Percentiles rank a stretch among this genome's conserved stretches.
Conservation (phyloP, 192 early-diverging fungal species). For the Coemansia sp. region DNA sequence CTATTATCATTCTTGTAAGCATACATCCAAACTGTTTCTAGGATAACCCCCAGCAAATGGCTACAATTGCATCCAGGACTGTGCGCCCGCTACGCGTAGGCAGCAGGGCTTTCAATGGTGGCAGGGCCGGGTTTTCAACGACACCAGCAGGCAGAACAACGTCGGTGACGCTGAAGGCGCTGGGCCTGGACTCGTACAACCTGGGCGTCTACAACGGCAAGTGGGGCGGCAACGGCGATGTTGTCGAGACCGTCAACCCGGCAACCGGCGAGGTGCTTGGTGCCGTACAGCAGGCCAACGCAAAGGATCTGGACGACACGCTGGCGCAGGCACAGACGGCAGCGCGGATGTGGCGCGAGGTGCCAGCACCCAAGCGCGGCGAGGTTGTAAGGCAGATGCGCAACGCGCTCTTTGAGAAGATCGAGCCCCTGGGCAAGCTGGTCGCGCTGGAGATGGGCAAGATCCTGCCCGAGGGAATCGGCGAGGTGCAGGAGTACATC, state of each 20-base stretch:
- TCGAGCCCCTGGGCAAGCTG: slow-evolving; percentile 79
- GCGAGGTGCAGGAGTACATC: slow-evolving; percentile 97
- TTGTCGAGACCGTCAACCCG: slow-evolving; percentile 67
- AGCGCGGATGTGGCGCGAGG: slow-evolving; percentile 64
- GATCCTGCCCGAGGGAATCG: slow-evolving; percentile 88
- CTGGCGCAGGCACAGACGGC: slow-evolving; percentile 66
- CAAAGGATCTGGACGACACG: slow-evolving; percentile 64
- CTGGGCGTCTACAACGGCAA: slow-evolving; percentile 76
- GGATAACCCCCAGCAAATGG: neutral
- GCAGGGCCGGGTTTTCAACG: slow-evolving; percentile 23
- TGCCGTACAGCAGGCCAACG: slow-evolving; percentile 66
- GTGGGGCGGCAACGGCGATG: slow-evolving; percentile 67
- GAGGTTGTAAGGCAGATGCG: slow-evolving; percentile 90
- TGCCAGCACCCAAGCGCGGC: slow-evolving; percentile 86
- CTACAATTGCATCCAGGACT: slow-evolving; percentile 2
- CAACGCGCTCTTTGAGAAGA: slow-evolving; percentile 72
- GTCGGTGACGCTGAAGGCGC: slow-evolving; percentile 51
- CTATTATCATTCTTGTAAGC: no score
- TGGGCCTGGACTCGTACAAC: slow-evolving; percentile 68
- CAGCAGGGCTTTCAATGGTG: neutral
- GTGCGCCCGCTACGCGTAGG: slow-evolving; percentile 7
- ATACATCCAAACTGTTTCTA: neutral
- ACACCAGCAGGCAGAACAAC: slow-evolving; percentile 19
- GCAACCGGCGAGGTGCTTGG: slow-evolving; percentile 87
- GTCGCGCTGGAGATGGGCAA: slow-evolving; percentile 96